A percentile compares a stretch with the other conserved stretches of the same genome.
These are phyloP conservation scores for Fusarium illudens DNA, from an alignment of 2,329 filamentous ascomycete species.

Conservation along the genomic window DNA sequence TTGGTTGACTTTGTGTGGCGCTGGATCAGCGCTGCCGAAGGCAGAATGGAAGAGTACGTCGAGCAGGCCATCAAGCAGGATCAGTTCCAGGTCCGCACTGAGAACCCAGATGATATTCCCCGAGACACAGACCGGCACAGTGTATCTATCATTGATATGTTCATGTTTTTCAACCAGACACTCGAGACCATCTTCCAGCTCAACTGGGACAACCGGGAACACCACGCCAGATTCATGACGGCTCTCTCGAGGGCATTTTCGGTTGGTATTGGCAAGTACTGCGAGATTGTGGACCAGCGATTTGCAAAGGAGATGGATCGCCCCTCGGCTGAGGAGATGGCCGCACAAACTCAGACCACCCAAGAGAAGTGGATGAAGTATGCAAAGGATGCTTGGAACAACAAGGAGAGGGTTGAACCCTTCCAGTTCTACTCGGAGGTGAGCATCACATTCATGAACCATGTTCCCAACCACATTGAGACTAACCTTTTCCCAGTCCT, in stretches of 20 bases:
- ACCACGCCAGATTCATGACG: constrained; percentile 98
- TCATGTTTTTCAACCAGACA: constrained; percentile 91
- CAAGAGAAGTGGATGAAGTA: constrained; percentile 94
- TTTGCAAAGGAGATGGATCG: constrained; percentile 95
- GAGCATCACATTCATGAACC: constrained; percentile 41
- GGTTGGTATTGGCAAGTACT: constrained; percentile 84
- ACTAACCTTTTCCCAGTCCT: constrained; percentile 68
- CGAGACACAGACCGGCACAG: constrained; percentile 89
- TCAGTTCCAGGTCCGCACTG: constrained; percentile 77
- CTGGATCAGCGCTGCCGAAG: constrained; percentile 86
- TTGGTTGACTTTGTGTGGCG: constrained; percentile 95
- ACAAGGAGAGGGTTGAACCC: constrained; percentile 91
- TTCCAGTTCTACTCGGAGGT: constrained; percentile 97
- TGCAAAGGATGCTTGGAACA: constrained; percentile 91
- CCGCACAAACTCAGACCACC: constrained; percentile 77
- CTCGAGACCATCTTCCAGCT: constrained; percentile 86
- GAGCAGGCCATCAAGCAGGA: constrained; percentile 93
- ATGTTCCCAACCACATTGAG: neutral
- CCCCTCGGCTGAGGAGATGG: constrained; percentile 85
- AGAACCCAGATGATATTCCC: constrained; percentile 68
- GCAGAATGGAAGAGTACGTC: constrained; percentile 82
- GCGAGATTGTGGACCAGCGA: constrained; percentile 84
- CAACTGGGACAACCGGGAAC: constrained; percentile 91
- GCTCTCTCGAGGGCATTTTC: constrained; percentile 86
- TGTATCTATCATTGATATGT: constrained; percentile 91